Evolutionary conservation across 202 grass and related monocot species (phyloP), one percentile per base, ranked within the genome.

Genomic region (Zoysia matrella): DNA sequence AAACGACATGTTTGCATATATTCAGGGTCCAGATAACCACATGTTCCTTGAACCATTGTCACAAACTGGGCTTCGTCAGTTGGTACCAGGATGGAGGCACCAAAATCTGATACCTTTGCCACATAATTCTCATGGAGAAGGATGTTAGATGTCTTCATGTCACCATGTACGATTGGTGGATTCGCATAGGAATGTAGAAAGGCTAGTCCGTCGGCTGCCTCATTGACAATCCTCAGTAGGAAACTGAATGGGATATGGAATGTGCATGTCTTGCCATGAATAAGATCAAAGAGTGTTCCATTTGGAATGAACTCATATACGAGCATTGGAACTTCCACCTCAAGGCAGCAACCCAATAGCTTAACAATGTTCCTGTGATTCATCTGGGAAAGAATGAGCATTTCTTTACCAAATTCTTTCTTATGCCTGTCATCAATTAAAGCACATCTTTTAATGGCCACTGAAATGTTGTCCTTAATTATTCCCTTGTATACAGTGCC

Each of bases 401-500:
- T 85, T 85, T 89, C 87, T 66, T 89, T 89, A 49, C 82, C 87
- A 51, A 89, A 89, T 71, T 89, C 81, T 41, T 84, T 85, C 62
- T 81, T 82, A 55, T 90, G 71, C 18, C 77, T 77, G 47, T 83
- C 78, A 49, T 90, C 73, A 58, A 90, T 74, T 65, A 70, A 44
- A 3, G 63, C 75, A 22, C 88, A 79, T 78, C 8, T 83, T 73
- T 90, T 90, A 61, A 90, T 86, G 47, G 88, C 88, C 47, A 82
- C 44, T 58, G 4, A 0, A 36, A 56, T 62, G 8, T 63, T 77
- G 22, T 69, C 71, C 13, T 82, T 75, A 5, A 85, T 61, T n/a
- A 69, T 86, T 80, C 88, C 91, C 76, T 88, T 85, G 65, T 90
- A 90, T 3, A 93, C 91, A 5, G 73, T 85, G 60, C 91, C 84